Evolutionary conservation across 139 green algal species (phyloP).

Genomic region (Desmodesmus armatus): DNA sequence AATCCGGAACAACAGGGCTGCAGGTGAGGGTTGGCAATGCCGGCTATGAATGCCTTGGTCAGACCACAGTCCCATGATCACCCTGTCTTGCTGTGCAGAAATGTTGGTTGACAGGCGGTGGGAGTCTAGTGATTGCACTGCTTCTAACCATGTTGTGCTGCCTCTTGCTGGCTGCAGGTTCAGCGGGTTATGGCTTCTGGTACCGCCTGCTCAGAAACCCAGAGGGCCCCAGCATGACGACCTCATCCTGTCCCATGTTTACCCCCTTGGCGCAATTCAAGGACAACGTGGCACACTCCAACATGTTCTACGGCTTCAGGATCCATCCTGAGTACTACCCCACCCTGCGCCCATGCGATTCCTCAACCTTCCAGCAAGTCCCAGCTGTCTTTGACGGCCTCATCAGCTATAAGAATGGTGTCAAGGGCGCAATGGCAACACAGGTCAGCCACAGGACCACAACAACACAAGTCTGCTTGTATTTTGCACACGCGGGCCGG

Average conservation of each 20-base stretch:
- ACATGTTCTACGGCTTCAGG: slow-evolving; percentile 71
- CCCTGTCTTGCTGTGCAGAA: too few relatives aligned
- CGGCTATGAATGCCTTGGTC: too few relatives aligned
- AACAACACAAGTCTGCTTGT: too few relatives aligned
- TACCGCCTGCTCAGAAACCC: slow-evolving; percentile 54
- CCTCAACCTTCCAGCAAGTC: not conserved
- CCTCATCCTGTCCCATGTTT: slow-evolving; percentile 59
- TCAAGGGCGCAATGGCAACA: slow-evolving; percentile 68
- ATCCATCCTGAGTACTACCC: slow-evolving; percentile 66
- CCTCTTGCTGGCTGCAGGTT: slow-evolving; percentile 19
- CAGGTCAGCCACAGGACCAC: too few relatives aligned
- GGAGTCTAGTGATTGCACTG: too few relatives aligned
- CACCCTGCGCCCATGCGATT: slow-evolving; percentile 42
- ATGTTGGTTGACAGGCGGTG: too few relatives aligned
- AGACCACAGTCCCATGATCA: too few relatives aligned
- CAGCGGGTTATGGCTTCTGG: slow-evolving; percentile 66
- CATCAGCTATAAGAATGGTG: slow-evolving; percentile 72
- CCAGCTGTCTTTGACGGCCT: slow-evolving; percentile 60
- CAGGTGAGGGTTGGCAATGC: slow-evolving; percentile 50
- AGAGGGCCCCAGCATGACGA: slow-evolving; percentile 52
- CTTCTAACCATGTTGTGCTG: too few relatives aligned
- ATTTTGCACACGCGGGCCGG: too few relatives aligned
- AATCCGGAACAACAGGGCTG: slow-evolving; percentile 62
- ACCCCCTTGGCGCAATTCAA: slow-evolving; percentile 34
- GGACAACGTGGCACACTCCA: slow-evolving; percentile 75